Base-by-base conservation (phyloP, 768 basidiomycete genomes). In the Pisolithus marmoratus region DNA sequence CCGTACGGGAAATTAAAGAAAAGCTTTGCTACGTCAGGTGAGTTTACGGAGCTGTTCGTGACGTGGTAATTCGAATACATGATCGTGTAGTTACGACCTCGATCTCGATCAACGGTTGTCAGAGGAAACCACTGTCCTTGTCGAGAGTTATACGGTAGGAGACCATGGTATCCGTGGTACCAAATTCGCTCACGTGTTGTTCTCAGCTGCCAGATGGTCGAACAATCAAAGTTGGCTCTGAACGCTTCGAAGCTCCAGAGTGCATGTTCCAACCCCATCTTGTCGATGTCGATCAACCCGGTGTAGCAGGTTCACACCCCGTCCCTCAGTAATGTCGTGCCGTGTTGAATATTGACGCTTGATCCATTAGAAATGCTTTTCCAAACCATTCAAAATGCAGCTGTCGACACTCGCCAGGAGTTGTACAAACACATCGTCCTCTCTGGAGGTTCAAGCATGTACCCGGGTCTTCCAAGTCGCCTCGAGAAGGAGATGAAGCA, bases 401-500 rank as follows among this genome's bases (percentile, higher is more conserved):
- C 95, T 0, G 81, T 97, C 29, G 96, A 98, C 65, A 74, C 87
- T 45, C 89, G 96, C 52, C 31, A 85, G 0, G 95, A 98, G 58
- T 77, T 99, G 4, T 99, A 97, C 80, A 96, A 96, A 66, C 96
- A 98, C 69, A 85, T 98, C 59, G 95, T 99, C 12, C 84, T 99
- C 24, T 96, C 93, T 4, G 96, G 96, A 48, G 96, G 96, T 7
- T 95, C 93, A 2, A 94, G 90, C 69, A 98, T 98, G 95, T 98
- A 98, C 67, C 95, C 96, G 27, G 96, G 96, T 24, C 81, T 99
- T 51, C 96, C 96, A 11, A 92, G 89, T 66, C 84, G 96, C 43
- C 77, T 99, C 41, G 96, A 98, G 73, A 98, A 98, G 75, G 95
- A 99, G 75, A 93, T 98, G 89, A 98, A 98, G 71, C 96, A 98